phyloP scores from a whole-genome alignment of 139 green algal species.

The Chlamydomonas schloesseri region DNA sequence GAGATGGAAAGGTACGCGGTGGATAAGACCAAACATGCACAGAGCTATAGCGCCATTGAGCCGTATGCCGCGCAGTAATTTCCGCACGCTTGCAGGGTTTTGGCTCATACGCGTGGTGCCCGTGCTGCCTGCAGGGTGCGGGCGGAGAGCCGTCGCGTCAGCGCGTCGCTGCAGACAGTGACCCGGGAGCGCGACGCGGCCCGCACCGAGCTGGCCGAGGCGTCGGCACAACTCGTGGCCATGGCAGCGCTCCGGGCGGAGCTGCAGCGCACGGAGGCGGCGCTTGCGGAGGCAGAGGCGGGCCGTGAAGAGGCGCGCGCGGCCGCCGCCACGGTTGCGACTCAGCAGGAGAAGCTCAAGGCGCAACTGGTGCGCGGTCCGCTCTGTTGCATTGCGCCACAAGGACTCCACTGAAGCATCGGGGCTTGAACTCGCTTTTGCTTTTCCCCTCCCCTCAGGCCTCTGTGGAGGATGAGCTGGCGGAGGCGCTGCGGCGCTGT shows the following conservation, averaged over 20 bases:
- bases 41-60: too few relatives aligned
- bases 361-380: slow-evolving; percentile 5
- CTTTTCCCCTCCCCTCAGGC: slow-evolving; percentile 4
- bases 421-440: too few relatives aligned
- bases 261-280: slow-evolving; percentile 9
- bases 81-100: too few relatives aligned
- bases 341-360: not conserved
- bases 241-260: not conserved
- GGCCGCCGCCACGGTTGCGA: not conserved
- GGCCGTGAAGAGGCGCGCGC: slow-evolving; percentile 13
- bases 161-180: slow-evolving; percentile 2
- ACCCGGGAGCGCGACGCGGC: slow-evolving; percentile 30
- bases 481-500: slow-evolving; percentile 18
- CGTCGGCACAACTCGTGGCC: not conserved
- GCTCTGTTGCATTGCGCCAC: too few relatives aligned
- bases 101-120: too few relatives aligned
- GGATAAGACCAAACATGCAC: too few relatives aligned
- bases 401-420: not conserved
- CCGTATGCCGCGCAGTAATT: too few relatives aligned
- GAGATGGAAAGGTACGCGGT: slow-evolving; percentile 36
- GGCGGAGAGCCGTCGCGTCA: not conserved
- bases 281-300: not conserved
- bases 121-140: not conserved
- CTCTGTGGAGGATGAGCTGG: slow-evolving; percentile 29
- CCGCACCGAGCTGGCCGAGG: not conserved